These are phyloP conservation scores for Phytopythium ostracodes DNA, from an alignment of 352 stramenopile species.

Conservation along the genomic window DNA sequence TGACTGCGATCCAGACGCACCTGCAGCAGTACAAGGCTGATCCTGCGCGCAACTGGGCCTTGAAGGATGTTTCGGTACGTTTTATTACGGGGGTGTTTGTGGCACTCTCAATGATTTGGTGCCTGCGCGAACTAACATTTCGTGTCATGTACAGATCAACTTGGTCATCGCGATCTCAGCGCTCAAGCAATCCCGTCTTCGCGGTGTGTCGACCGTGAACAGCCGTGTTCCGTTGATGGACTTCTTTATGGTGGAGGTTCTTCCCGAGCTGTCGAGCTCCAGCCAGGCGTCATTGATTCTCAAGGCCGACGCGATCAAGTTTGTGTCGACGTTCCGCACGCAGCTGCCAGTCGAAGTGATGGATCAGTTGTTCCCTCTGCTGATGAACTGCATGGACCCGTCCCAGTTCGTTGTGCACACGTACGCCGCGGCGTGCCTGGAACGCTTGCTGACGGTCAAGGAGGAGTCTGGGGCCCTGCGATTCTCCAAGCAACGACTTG, in stretches of 20 bases:
- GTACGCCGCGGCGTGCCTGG: slow-evolving; percentile 95
- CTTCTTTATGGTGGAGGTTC: slow-evolving; percentile 93
- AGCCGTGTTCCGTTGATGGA: slow-evolving; percentile 94
- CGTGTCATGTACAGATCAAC: slow-evolving; percentile 58
- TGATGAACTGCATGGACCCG: slow-evolving; percentile 86
- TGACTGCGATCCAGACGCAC: slow-evolving; percentile 88
- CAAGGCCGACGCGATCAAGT: slow-evolving; percentile 98
- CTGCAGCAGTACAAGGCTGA: slow-evolving; percentile 89
- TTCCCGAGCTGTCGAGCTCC: slow-evolving; percentile 89
- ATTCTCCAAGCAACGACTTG: slow-evolving; percentile 84
- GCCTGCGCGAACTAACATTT: neutral
- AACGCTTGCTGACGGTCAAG: slow-evolving; percentile 96
- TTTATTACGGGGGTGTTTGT: too few relatives aligned
- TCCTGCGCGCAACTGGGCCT: slow-evolving; percentile 86
- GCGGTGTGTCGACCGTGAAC: slow-evolving; percentile 95
- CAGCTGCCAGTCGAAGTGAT: slow-evolving; percentile 94
- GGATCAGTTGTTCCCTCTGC: slow-evolving; percentile 89
- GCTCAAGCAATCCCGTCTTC: slow-evolving; percentile 88
- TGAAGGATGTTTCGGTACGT: slow-evolving; percentile 95
- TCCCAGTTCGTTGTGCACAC: slow-evolving; percentile 96
- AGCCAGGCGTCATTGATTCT: slow-evolving; percentile 90
- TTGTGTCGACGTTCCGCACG: slow-evolving; percentile 97
- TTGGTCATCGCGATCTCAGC: slow-evolving; percentile 96
- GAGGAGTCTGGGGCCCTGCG: slow-evolving; percentile 57
- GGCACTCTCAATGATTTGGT: too few relatives aligned